Evolutionary conservation across 257 asterid genomes (phyloP).

Genomic region (Forsythia suspensa): DNA sequence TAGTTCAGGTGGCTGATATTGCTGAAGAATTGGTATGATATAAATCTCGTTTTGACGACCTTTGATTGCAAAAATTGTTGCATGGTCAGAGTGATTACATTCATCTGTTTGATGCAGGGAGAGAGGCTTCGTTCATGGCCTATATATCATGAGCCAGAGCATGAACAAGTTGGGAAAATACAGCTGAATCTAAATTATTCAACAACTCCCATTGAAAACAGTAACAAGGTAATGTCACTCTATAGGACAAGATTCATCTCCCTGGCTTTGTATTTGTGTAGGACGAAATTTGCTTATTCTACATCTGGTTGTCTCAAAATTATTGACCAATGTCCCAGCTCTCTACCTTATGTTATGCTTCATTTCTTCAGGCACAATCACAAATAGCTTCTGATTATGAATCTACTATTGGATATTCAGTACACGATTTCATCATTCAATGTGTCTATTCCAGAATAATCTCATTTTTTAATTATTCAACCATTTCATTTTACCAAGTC

Average conservation of each 20-base stretch:
- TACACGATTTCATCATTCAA: no score
- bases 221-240: constrained; percentile 56
- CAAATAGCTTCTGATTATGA: background rate
- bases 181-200: constrained; percentile 73
- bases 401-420: no score
- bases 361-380: background rate
- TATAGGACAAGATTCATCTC: background rate
- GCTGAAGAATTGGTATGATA: constrained; percentile 80
- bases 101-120: constrained; percentile 53
- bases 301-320: constrained; percentile 8
- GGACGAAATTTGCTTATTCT: constrained; percentile 1
- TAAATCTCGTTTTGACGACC: constrained; percentile 15
- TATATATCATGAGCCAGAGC: constrained; percentile 83
- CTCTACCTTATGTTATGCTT: background rate
- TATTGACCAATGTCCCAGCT: background rate
- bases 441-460: no score
- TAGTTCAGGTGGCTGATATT: constrained; percentile 87
- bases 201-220: constrained; percentile 65
- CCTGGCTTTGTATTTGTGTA: background rate
- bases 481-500: background rate
- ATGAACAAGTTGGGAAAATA: constrained; percentile 85
- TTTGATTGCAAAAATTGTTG: constrained; percentile 4
- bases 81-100: constrained; percentile 7
- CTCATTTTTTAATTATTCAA: background rate
- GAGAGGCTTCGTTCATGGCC: constrained; percentile 84